Evolutionary conservation across 192 early-diverging fungal genomes (phyloP).

Genomic region (Mortierella claussenii): DNA sequence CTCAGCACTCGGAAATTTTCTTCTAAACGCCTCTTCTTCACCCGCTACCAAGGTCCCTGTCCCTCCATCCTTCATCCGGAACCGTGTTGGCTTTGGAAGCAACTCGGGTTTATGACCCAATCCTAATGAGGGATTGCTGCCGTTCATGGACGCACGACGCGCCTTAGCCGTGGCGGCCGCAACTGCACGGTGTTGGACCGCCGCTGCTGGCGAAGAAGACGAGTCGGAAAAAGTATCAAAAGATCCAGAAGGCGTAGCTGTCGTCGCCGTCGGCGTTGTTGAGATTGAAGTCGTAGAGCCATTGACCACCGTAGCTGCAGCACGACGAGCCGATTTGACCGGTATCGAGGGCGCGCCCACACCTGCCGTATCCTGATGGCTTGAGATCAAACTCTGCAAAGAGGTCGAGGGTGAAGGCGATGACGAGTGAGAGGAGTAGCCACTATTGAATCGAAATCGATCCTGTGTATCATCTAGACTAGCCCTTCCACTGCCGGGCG

Average conservation of each 20-base stretch:
- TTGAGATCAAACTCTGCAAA: not conserved
- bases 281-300: not conserved
- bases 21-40: conserved; percentile 43
- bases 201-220: not conserved
- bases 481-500: too few species aligned
- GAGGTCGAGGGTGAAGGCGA: not conserved
- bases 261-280: not conserved
- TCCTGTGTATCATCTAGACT: too few species aligned
- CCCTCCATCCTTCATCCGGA: conserved; percentile 52
- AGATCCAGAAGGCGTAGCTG: not conserved
- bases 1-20: conserved; percentile 40
- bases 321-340: conserved; percentile 29
- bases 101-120: conserved; percentile 50
- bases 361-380: not conserved
- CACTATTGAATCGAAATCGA: not conserved
- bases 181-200: too few species aligned
- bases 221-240: too few species aligned
- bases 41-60: conserved; percentile 20
- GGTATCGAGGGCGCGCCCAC: conserved; percentile 9
- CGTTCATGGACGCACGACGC: conserved; percentile 18
- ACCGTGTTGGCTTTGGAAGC: conserved; percentile 48
- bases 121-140: not conserved
- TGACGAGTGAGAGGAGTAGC: not conserved
- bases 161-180: conserved; percentile 1
- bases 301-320: not conserved